Conservation (phyloP, 768 basidiomycete genomes). For the Obba rivulosa region DNA sequence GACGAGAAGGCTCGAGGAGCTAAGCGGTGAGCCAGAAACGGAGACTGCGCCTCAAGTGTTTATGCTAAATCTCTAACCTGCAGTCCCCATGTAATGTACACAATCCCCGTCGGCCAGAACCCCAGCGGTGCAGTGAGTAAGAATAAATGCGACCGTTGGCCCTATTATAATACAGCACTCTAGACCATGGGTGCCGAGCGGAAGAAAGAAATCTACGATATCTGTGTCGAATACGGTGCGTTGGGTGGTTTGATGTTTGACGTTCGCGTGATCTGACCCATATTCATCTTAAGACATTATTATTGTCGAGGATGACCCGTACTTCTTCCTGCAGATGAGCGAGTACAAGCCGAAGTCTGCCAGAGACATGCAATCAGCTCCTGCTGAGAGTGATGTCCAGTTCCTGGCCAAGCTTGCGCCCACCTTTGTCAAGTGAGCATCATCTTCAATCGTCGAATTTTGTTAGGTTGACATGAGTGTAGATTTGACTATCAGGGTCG, state of each 20-base stretch:
- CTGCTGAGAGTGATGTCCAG: constrained; percentile 27
- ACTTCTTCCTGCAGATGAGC: constrained; percentile 68
- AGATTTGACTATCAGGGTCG: constrained; percentile 75
- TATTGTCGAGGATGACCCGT: constrained; percentile 83
- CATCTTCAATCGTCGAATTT: neutral
- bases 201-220: constrained; percentile 77
- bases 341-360: constrained; percentile 42
- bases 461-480: neutral
- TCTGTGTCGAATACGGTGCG: constrained; percentile 75
- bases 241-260: neutral
- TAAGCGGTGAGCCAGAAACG: constrained; percentile 37
- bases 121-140: constrained; percentile 64
- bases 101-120: constrained; percentile 80
- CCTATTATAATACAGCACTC: neutral
- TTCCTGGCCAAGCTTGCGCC: constrained; percentile 57
- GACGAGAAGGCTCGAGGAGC: constrained; percentile 51
- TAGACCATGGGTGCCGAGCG: constrained; percentile 57
- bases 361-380: constrained; percentile 16
- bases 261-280: neutral
- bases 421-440: constrained; percentile 49
- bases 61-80: constrained; percentile 2
- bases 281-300: constrained; percentile 46
- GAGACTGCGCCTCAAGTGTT: neutral
- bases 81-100: constrained; percentile 71
- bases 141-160: neutral